phyloP scores from a whole-genome alignment of 1,284 basidiomycete genomes.

The Pseudozyma hubeiensis region DNA sequence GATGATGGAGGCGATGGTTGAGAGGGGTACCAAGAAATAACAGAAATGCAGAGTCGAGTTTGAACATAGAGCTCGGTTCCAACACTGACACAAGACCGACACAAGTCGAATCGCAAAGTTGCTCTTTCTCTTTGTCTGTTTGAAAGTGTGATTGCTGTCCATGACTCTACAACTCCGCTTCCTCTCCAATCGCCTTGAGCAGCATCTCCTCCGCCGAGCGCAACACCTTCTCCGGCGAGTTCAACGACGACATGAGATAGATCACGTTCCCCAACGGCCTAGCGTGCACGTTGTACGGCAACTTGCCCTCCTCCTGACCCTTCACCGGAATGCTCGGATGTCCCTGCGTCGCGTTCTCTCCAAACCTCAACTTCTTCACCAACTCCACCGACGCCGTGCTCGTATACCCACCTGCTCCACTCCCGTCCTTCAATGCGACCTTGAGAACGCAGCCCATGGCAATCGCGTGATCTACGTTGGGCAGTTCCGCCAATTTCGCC shows the following conservation, averaged over 20 bases:
- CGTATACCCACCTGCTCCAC: slow-evolving; percentile 71
- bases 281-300: slow-evolving; percentile 80
- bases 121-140: not conserved
- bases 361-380: slow-evolving; percentile 42
- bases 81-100: no score
- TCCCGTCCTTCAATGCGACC: slow-evolving; percentile 78
- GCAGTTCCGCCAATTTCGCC: slow-evolving; percentile 74
- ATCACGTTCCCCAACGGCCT: slow-evolving; percentile 91
- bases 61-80: no score
- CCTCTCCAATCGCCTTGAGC: slow-evolving; percentile 16
- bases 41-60: no score
- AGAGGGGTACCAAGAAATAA: not conserved
- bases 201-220: slow-evolving; percentile 52
- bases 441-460: slow-evolving; percentile 87
- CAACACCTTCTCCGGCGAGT: slow-evolving; percentile 72
- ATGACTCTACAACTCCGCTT: not conserved
- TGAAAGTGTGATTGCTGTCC: not conserved
- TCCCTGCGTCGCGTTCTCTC: slow-evolving; percentile 21
- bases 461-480: slow-evolving; percentile 80
- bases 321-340: slow-evolving; percentile 32
- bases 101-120: no score
- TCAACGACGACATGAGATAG: slow-evolving; percentile 93
- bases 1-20: slow-evolving; percentile 1
- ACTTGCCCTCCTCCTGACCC: slow-evolving; percentile 25
- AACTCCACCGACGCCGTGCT: slow-evolving; percentile 48